These are phyloP conservation scores for Pseudogymnoascus sp. DNA, from an alignment of 2,329 filamentous ascomycete species.

Conservation along the genomic window DNA sequence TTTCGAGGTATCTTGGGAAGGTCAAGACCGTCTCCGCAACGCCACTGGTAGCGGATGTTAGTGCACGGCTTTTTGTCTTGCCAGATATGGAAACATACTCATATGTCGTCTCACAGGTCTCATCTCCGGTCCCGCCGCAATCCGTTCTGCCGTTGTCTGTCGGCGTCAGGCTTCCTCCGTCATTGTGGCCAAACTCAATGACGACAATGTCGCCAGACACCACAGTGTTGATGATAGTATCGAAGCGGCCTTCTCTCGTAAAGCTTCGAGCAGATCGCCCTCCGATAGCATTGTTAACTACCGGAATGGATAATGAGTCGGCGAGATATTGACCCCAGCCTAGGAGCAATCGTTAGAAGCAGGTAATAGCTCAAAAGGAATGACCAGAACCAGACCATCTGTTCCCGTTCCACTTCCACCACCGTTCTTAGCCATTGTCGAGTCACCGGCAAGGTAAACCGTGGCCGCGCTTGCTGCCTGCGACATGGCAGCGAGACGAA, in stretches of 20 bases:
- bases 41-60: not conserved
- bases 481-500: slow-evolving; percentile 6
- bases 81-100: not conserved
- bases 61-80: not conserved
- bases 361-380: not conserved
- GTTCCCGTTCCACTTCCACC: slow-evolving; percentile 16
- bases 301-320: not conserved
- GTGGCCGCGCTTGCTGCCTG: slow-evolving; percentile 6
- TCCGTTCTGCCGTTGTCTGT: slow-evolving; percentile 56
- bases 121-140: slow-evolving; percentile 34
- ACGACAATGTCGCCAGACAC: slow-evolving; percentile 54
- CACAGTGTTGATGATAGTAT: slow-evolving; percentile 43
- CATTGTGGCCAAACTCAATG: slow-evolving; percentile 67
- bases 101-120: slow-evolving; percentile 11
- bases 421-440: slow-evolving; percentile 16
- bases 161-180: slow-evolving; percentile 44
- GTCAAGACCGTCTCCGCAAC: not conserved
- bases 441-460: slow-evolving; percentile 15
- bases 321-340: slow-evolving; percentile 22
- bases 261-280: slow-evolving; percentile 58
- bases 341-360: not conserved
- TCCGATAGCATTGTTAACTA: slow-evolving; percentile 51
- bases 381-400: not conserved
- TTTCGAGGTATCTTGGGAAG: slow-evolving; percentile 17
- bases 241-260: slow-evolving; percentile 57